Base-by-base conservation (phyloP, 2,329 filamentous ascomycete genomes). In the Aspergillus latus region DNA sequence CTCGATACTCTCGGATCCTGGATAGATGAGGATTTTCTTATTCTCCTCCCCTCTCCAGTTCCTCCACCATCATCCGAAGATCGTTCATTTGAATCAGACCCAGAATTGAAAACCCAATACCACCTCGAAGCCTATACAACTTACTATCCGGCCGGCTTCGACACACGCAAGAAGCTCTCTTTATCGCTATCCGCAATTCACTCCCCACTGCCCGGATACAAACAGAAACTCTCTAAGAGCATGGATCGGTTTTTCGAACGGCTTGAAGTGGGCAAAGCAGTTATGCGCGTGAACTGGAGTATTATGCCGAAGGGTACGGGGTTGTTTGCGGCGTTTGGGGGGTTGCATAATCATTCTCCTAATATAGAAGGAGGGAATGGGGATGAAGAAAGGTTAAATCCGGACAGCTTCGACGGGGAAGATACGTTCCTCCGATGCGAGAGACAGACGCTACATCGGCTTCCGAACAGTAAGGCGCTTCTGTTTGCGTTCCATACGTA, bases 401-500 rank as follows among this genome's bases (percentile, higher is more conserved):
- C 68, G 1, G 73, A 73, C n/a, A 72, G 74, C 11, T 61, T 81
- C 43, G 70, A 83, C 66, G 58, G 83, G 10, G 69, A 77, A 28
- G 72, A 50, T 21, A 49, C 52, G n/a, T 39, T 15, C 21, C 52
- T 88, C 21, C 74, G 85, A 3, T 82, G 77, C 60, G 85, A 88
- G 68, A 73, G 83, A 32, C 85, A 88, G 73, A 84, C 82, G 1
- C 68, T 88, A 34, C 83, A 86, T 72, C 77, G 85, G 1, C 67
- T 88, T 28, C 83, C 83, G 3, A 60, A 70, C 47, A 81, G 76
- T 0, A 74, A 75, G 52, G 83, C 82, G 6, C 49, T 87, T 16
- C 77, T 86, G 0, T 88, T 88, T 70, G 78, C 75, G 0, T 83
- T 87, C 67, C 85, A 86, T 69, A 87, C 85, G 13, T 87, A 86